Evolutionary conservation across 257 asterid species (phyloP), one percentile per base, ranked within the genome.

Genomic region (Solanum chaucha): DNA sequence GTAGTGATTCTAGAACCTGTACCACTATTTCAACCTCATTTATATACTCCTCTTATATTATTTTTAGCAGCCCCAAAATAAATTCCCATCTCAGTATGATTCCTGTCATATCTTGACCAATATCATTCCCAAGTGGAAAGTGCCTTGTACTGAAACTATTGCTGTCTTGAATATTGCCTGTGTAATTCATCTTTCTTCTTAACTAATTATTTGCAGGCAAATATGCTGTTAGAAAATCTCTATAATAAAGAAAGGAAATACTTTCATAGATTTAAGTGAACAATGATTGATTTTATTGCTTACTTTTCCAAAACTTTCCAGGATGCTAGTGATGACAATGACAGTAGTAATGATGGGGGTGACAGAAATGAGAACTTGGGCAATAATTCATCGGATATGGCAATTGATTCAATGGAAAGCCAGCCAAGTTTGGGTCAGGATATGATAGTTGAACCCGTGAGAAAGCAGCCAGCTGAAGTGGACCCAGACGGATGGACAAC

Each of bases 401-500:
- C 84, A 34, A 91, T 92, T 80, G 98, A 93, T 83, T 90, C 73
- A 41, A 88, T 90, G 19, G 86, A 85, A 84, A n/a, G 86, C 4
- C 86, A 86, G 22, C 26, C 89, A 41, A 89, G 44, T 80, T 84
- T 40, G 51, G 86, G 70, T 32, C 87, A 46, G 71, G 88, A 68
- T 58, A 73, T 24, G 17, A 48, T 55, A 41, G 36, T 81, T 7
- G 86, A 71, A 13, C 81, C 90, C 36, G 67, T 67, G 73, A 65
- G 12, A 9, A 77, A 81, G 10, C 87, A 64, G 40, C 91, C 19
- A 3, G 86, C 92, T 59, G 89, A 86, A 84, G 92, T 74, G 28
- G 68, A 48, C 30, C 94, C 68, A 14, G 96, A 94, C 12, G 95
- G 92, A 7, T 93, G 95, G 96, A 92, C 93, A 3, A 90, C 86